Conservation (phyloP, 2,329 filamentous ascomycete species). For the Dactylellina haptotyla region DNA sequence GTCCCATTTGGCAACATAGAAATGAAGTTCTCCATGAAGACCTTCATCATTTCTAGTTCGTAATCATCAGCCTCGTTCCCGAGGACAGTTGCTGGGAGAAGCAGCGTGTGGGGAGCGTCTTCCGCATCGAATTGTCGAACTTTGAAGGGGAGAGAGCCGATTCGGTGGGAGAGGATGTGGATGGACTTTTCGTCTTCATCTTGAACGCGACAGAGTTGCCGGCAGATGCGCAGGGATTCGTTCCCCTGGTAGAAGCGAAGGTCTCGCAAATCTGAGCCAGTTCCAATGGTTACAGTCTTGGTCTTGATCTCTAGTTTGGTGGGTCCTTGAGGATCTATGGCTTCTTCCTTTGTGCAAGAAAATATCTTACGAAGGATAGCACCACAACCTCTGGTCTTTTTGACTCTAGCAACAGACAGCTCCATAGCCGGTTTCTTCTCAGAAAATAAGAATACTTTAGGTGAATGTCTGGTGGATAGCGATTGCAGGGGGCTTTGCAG, state of each 20-base stretch:
- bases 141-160: constrained; percentile 42
- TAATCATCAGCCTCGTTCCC: constrained; percentile 36
- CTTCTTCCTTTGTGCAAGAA: constrained; percentile 9
- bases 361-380: constrained; percentile 40
- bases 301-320: constrained; percentile 19
- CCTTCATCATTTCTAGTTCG: constrained; percentile 41
- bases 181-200: constrained; percentile 40
- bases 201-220: constrained; percentile 32
- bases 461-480: not conserved
- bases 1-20: constrained; percentile 55
- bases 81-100: constrained; percentile 51
- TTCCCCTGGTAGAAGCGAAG: constrained; percentile 36
- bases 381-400: constrained; percentile 9
- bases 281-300: constrained; percentile 10
- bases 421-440: constrained; percentile 15
- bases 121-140: constrained; percentile 45
- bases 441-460: not conserved
- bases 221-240: constrained; percentile 42
- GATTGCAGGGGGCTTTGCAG: not conserved
- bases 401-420: not conserved
- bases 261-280: constrained; percentile 34
- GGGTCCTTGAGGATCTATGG: not conserved
- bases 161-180: constrained; percentile 29
- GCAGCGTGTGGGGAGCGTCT: constrained; percentile 51
- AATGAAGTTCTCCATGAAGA: constrained; percentile 56